A percentile compares a stretch with the other conserved stretches of the same genome.
Conservation (phyloP, 108 stramenopile genomes). For the Schizochytrium sp. region DNA sequence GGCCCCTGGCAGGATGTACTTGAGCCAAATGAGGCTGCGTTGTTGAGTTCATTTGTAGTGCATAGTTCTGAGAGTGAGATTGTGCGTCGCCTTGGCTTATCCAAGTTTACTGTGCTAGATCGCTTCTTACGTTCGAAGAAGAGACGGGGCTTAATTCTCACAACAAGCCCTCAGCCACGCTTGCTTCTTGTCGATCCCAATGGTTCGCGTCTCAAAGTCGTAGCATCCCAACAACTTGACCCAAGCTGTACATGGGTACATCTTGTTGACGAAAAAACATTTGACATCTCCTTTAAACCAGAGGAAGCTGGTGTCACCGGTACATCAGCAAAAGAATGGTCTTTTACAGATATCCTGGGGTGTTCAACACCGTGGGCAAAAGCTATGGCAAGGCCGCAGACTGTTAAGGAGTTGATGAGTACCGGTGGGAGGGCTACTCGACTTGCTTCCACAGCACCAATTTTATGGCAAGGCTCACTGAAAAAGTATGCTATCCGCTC, state of each 20-base stretch:
- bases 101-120: neutral
- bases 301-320: neutral
- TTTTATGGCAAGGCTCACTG: slow-evolving; percentile 9
- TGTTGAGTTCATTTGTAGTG: slow-evolving; percentile 39
- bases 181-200: slow-evolving; percentile 39
- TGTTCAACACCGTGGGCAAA: slow-evolving; percentile 28
- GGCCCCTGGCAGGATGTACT: slow-evolving; percentile 32
- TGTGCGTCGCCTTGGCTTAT: slow-evolving; percentile 18
- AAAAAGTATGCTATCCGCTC: slow-evolving; percentile 50
- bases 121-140: slow-evolving; percentile 25
- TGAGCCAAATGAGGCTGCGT: neutral
- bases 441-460: slow-evolving; percentile 8
- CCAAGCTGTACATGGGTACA: neutral
- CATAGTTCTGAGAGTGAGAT: slow-evolving; percentile 46
- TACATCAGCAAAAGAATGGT: neutral
- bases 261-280: slow-evolving; percentile 23
- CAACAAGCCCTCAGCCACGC: neutral
- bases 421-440: neutral
- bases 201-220: neutral
- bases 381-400: slow-evolving; percentile 4
- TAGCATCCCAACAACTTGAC: neutral
- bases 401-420: neutral
- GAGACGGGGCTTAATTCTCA: slow-evolving; percentile 27
- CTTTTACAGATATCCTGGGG: slow-evolving; percentile 43
- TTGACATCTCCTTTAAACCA: neutral